Base-by-base conservation (phyloP, 108 stramenopile genomes). In the Nannochloropsis oceanica region DNA sequence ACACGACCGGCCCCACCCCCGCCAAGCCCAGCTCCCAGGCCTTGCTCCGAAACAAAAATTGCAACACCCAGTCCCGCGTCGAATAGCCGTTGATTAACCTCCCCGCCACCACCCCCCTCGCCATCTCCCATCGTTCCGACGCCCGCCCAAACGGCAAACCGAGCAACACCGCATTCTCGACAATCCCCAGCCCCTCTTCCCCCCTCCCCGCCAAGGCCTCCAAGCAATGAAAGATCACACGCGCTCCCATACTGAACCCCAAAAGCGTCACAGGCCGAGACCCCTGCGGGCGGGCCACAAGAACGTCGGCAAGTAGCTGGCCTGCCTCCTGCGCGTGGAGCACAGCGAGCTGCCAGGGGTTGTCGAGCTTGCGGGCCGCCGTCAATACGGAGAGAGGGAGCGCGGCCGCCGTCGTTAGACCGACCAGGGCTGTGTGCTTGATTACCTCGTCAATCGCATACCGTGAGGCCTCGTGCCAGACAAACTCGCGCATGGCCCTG, bases 181-280 rank as follows among this genome's bases (percentile, higher is more conserved):
- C 92, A 43, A 97, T 95, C 46, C 94, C 87, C 34, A 83, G 44
- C 26, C 86, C 86, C 26, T 79, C 59, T 25, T 80, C 83, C 13
- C 79, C 83, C 44, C 44, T 83, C 25, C 44, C 86, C 25, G 94
- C 94, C 25, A 98, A 86, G 82, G 96, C 94, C 87, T 97, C 95
- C 84, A 97, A 87, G 82, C 96, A 96, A 10, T 93, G 88, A 86
- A 97, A 96, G 44, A 99, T 94, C 27, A 94, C 93, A 84, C 96
- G 88, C 0, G 96, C 98, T 42, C 98, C 98, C 93, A 99, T 95
- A 0, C 94, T 95, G 86, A 93, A 99, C 42, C 98, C 98, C 24
- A 96, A 88, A 42, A 99, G 91, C 8, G 94, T 94, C 11, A 97
- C 96, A 34, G 98, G 98, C 27, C 97, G 91, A 42, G 92, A 92